phyloP scores from a whole-genome alignment of 2,329 filamentous ascomycete species.

The Aureobasidium pullulans region DNA sequence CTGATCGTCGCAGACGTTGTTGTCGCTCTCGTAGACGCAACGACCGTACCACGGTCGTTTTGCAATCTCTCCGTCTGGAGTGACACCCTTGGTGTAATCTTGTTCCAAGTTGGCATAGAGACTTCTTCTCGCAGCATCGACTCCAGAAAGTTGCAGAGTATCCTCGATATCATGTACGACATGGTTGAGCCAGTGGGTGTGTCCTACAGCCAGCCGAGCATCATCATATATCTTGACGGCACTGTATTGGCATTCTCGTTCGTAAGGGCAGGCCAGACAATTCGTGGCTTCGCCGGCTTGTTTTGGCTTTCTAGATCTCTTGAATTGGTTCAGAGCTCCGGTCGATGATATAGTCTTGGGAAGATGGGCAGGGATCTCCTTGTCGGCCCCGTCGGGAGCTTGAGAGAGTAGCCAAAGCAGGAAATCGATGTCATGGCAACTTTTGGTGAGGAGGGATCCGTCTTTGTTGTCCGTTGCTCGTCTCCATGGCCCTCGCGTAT shows the following conservation, averaged over 20 bases:
- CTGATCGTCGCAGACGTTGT: neutral
- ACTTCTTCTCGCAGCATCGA: neutral
- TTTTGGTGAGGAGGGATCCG: neutral
- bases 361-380: neutral
- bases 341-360: neutral
- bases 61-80: neutral
- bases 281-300: neutral
- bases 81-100: neutral
- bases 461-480: neutral
- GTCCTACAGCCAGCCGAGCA: neutral
- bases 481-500: neutral
- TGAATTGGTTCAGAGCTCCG: neutral
- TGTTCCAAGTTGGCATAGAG: neutral
- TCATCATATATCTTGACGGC: neutral
- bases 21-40: neutral
- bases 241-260: neutral
- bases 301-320: neutral
- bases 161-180: neutral
- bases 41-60: neutral
- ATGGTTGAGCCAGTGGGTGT: neutral
- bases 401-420: neutral
- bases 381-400: neutral
- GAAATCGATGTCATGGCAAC: neutral
- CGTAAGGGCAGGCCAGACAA: neutral
- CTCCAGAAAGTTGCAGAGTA: neutral